Evolutionary conservation across 768 basidiomycete species (phyloP), one percentile per base, ranked within the genome.

Genomic region (Tricholoma bakamatsutake): DNA sequence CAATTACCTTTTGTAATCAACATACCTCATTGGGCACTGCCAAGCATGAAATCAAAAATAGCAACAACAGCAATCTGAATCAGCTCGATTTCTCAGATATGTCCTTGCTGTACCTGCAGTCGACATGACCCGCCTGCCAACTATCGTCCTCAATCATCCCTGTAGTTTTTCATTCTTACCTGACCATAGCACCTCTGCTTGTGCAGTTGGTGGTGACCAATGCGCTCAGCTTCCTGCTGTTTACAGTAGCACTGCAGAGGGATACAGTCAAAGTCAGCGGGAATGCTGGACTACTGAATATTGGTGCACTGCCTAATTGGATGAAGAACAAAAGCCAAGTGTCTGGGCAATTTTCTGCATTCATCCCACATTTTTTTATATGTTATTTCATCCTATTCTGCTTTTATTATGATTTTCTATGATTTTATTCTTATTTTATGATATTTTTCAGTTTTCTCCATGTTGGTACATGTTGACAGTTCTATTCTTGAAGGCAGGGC

Each of bases 251-350:
- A 0, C 71, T 92, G 10, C 89, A 92, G 62, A 81, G 90, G 34
- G 81, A 89, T 59, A 72, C 81, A 0, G 67, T 89, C 15, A 78
- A 86, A 37, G 71, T 87, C n/a, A 84, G 86, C 1, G 86, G 86
- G 0, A 87, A 88, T 55, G 69, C 76, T 12, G 88, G 88, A 2
- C 66, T 80, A 56, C 67, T 90, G 35, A 86, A 80, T 52, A 73
- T 91, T 18, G 90, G 90, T 4, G 80, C 77, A 50, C 71, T 90
- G 6, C 88, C 88, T 3, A 56, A 62, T 0, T 76, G 76, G 1
- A 72, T 88, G 2, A 59, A 67, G 7, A 71, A 71, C 6, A 73
- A 76, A 8, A 74, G 74, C 21, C n/a, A n/a, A n/a, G n/a, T n/a
- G n/a, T n/a, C n/a, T n/a, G n/a, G n/a, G n/a, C n/a, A n/a, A n/a